Base-by-base conservation (phyloP, 2,329 filamentous ascomycete genomes). In the Exophiala viscosa region DNA sequence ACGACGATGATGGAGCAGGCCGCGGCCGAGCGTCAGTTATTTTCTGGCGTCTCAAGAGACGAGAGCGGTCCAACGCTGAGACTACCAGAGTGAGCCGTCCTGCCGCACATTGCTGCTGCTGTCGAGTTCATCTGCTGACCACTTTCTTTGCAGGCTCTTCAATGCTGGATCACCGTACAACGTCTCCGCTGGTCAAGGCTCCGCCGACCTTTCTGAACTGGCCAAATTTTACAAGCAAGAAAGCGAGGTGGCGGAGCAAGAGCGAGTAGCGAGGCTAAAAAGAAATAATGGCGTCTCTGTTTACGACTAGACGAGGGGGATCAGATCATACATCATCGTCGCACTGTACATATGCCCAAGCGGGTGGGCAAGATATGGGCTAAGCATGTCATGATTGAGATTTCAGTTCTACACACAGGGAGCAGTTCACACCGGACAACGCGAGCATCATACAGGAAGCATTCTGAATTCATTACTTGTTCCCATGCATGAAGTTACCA, bases 151-250 rank as follows among this genome's bases (percentile, higher is more conserved):
- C 64, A 87, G 84, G 62, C 72, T 79, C 59, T 80, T 87, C 70
- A 86, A 86, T 65, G 69, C 72, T 17, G 79, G 80, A 47, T 81
- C 81, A 1, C 83, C 83, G 13, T 83, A 75, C 69, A 87, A 87
- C 64, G 78, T 86, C 50, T 71, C 77, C 31, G 81, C 84, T 39
- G 84, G 84, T 46, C 79, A 80, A 57, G 71, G 72, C 41, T 69
- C 76, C 50, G 78, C 77, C 44, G 78, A 84, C 64, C 71, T 87
- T 61, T 78, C 79, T 64, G 67, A 76, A 47, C 73, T 86, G 50
- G 80, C 84, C 54, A 79, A 76, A 28, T 82, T 86, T 70, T 87
- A 85, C 66, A 72, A 83, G 67, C 77, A 77, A 63, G 65, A 80
- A 64, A 77, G 81, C 52, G 70, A 73, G 64, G 77, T 80, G 54